These are phyloP conservation scores for Entoloma clypeatum DNA, from an alignment of 1,284 basidiomycete genomes.

Conservation along the genomic window DNA sequence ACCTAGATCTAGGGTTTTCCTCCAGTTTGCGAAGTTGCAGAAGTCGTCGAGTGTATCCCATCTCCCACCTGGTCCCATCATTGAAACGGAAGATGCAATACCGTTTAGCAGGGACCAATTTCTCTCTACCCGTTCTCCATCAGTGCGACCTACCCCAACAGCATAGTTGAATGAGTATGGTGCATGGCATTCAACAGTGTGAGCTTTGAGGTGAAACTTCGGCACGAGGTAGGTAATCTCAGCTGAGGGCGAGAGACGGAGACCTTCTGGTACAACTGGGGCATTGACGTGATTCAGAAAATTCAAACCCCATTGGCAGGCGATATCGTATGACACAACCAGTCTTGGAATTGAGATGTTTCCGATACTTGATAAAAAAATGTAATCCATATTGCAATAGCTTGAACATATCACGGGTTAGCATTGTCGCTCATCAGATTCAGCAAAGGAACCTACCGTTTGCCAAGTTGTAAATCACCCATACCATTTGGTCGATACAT, in stretches of 20 bases:
- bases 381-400: conserved; percentile 27
- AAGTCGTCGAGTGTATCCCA: neutral
- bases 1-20: neutral
- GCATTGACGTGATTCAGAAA: neutral
- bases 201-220: conserved; percentile 32
- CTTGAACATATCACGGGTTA: too few relatives aligned
- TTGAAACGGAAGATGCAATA: conserved; percentile 25
- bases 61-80: conserved; percentile 29
- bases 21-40: neutral
- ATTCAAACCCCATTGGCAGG: conserved; percentile 24
- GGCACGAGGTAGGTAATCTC: conserved; percentile 21
- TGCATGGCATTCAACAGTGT: conserved; percentile 22
- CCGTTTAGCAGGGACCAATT: conserved; percentile 27
- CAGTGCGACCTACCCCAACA: conserved; percentile 26
- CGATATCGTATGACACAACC: conserved; percentile 26
- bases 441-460: too few relatives aligned
- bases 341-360: conserved; percentile 2
- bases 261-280: neutral
- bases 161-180: conserved; percentile 28
- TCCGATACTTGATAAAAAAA: conserved; percentile 18
- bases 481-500: conserved; percentile 15
- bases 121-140: conserved; percentile 33
- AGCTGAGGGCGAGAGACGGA: conserved; percentile 4
- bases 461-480: too few relatives aligned
- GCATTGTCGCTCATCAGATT: too few relatives aligned